Percentiles rank a stretch among this genome's conserved stretches.
Evolutionary conservation across 1,284 basidiomycete species (phyloP).

Genomic region (Sutorius eximius): DNA sequence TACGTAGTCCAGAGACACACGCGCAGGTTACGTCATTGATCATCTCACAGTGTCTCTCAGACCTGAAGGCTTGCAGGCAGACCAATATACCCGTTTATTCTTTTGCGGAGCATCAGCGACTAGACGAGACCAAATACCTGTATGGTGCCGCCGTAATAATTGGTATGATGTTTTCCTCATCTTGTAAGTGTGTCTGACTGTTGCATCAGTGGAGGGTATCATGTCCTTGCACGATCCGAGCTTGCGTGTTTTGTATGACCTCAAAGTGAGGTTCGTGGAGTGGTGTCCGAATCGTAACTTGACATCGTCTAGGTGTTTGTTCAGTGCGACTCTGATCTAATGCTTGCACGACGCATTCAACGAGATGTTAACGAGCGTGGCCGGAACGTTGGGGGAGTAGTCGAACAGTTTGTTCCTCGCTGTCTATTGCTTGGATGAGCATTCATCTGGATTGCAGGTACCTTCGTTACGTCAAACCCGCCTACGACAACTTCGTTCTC

Average conservation of each 20-base stretch:
- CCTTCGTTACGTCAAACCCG: constrained; percentile 89
- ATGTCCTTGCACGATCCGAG: constrained; percentile 83
- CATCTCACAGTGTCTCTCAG: constrained; percentile 67
- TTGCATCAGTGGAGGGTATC: constrained; percentile 78
- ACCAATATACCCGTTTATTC: constrained; percentile 93
- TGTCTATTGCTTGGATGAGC: neutral
- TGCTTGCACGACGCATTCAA: constrained; percentile 91
- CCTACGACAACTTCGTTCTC: constrained; percentile 93
- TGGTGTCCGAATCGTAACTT: neutral
- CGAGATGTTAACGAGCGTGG: constrained; percentile 90
- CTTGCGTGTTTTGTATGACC: constrained; percentile 83
- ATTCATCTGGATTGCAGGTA: constrained; percentile 53
- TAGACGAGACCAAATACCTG: constrained; percentile 85
- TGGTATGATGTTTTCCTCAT: constrained; percentile 42
- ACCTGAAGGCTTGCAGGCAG: constrained; percentile 81
- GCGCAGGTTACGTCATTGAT: neutral
- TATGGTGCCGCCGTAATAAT: constrained; percentile 97
- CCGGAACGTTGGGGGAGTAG: constrained; percentile 79
- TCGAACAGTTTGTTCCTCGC: constrained; percentile 72
- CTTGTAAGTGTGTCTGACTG: neutral
- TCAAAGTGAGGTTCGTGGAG: constrained; percentile 64
- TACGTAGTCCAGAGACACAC: constrained; percentile 37
- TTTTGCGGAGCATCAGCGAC: constrained; percentile 87
- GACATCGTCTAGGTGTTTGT: constrained; percentile 61
- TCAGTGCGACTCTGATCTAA: constrained; percentile 93